Base-by-base conservation (phyloP, 2,329 filamentous ascomycete genomes). In the Ascochyta rabiei region DNA sequence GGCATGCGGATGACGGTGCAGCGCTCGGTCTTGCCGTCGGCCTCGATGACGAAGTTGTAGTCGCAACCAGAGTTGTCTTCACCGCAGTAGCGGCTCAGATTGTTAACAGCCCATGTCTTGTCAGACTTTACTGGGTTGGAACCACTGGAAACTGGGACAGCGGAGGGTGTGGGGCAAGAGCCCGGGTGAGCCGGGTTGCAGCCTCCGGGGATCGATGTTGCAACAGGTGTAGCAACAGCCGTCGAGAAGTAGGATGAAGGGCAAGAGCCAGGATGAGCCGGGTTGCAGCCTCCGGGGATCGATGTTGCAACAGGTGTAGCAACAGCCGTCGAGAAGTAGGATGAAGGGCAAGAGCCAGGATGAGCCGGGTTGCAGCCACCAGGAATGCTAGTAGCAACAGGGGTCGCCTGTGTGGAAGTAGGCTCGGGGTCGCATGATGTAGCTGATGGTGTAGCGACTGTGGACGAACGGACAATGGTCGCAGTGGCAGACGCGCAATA, bases 1-100 rank as follows among this genome's bases (percentile, higher is more conserved):
- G 59, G 59, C 53, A 53, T 57, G 39, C 59, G 59, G 13, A 57
- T 44, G 18, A 62, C 42, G 15, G 57, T 62, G 51, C 59, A 62
- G 13, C 48, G 53, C 37, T 62, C 44, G 5, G 60, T 56, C 21
- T 58, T 53, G 52, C 57, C 46, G 13, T 58, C 21, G 18, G 55
- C 52, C 12, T 46, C 47, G n/a, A 60, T 19, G 26, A 47, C 47
- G 13, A 62, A 62, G 44, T 62, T 60, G 52, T 62, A 62, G 44
- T 62, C 60, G 52, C 60, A 62, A 21, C 60, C 54, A 1, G 54
- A 44, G 49, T 62, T 62, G 34, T 37, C 57, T 18, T 56, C 48
- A 23, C 44, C 31, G 42, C 60, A 62, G 47, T 62, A 60, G 15
- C 60, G 60, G 33, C 15, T 59, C 6, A 60, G 23, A 41, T 52